Conservation (phyloP, 495 filamentous ascomycete species). For the Penicillium chermesinum region DNA sequence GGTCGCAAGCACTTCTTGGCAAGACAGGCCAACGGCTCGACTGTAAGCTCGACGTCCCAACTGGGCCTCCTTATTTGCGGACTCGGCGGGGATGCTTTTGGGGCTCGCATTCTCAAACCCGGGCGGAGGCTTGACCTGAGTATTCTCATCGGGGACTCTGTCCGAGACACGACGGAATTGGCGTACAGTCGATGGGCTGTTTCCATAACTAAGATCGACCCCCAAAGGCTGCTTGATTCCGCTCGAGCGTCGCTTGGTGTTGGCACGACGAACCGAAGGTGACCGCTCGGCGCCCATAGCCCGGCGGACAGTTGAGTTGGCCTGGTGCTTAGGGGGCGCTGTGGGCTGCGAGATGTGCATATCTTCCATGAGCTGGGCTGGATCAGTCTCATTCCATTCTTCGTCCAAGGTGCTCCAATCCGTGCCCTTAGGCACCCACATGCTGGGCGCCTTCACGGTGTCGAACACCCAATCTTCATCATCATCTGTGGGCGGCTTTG, state of each 20-base stretch:
- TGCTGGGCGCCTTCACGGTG: conserved; percentile 68
- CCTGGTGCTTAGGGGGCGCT: conserved; percentile 34
- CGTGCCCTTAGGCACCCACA: conserved; percentile 37
- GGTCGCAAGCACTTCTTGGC: conserved; percentile 77
- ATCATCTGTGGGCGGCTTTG: conserved; percentile 49
- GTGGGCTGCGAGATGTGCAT: conserved; percentile 36
- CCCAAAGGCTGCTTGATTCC: conserved; percentile 70
- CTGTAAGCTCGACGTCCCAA: conserved; percentile 74
- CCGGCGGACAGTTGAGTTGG: conserved; percentile 48
- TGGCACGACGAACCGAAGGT: conserved; percentile 39
- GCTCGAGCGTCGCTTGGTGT: conserved; percentile 47
- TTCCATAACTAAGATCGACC: conserved; percentile 84
- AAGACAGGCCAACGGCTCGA: conserved; percentile 70
- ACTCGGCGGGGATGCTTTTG: conserved; percentile 28
- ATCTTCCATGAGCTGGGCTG: conserved; percentile 38
- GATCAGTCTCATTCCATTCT: conserved; percentile 28
- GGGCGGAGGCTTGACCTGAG: conserved; percentile 25
- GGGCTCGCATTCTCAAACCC: conserved; percentile 42
- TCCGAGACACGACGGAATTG: conserved; percentile 86
- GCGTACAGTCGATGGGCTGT: conserved; percentile 80
- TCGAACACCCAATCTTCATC: conserved; percentile 97
- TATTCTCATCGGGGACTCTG: conserved; percentile 42
- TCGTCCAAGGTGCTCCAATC: conserved; percentile 32
- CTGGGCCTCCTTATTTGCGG: conserved; percentile 67
- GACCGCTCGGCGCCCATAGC: conserved; percentile 45